Percentiles rank a stretch among this genome's conserved stretches.
phyloP scores from a whole-genome alignment of 352 stramenopile genomes.

The Thalassiosira exigua region DNA sequence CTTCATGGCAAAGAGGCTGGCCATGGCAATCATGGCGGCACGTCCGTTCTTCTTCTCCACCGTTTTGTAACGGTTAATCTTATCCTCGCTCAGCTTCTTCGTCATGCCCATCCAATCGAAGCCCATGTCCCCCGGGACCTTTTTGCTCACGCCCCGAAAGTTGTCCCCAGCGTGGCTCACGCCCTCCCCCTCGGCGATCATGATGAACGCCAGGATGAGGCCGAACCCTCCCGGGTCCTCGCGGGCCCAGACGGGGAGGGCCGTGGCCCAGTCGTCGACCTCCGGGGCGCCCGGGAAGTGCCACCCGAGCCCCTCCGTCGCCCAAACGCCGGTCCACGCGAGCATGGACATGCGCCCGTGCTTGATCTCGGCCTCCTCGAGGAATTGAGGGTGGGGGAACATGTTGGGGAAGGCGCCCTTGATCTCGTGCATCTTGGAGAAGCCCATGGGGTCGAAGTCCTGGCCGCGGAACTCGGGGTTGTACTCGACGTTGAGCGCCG shows the following conservation, averaged over 20 bases:
- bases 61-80: constrained; percentile 72
- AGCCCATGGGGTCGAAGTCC: constrained; percentile 51
- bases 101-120: constrained; percentile 82
- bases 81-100: constrained; percentile 67
- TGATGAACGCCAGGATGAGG: constrained; percentile 76
- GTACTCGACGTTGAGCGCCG: constrained; percentile 49
- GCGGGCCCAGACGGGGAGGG: constrained; percentile 71
- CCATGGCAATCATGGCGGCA: constrained; percentile 86
- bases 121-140: constrained; percentile 76
- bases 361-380: constrained; percentile 85
- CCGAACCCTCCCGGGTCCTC: constrained; percentile 76
- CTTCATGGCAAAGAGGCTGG: constrained; percentile 81
- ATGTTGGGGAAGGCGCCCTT: constrained; percentile 81
- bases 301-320: constrained; percentile 76
- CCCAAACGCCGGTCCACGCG: constrained; percentile 85
- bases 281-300: constrained; percentile 79
- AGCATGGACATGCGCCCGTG: constrained; percentile 86
- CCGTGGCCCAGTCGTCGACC: constrained; percentile 79
- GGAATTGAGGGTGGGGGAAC: constrained; percentile 83
- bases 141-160: constrained; percentile 78
- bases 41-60: constrained; percentile 83
- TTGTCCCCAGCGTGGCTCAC: constrained; percentile 83
- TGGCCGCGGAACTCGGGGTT: constrained; percentile 44
- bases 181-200: constrained; percentile 77
- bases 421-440: constrained; percentile 62